Evolutionary conservation across 2,329 filamentous ascomycete genomes (phyloP).

Genomic region (Pseudogymnoascus sp.): DNA sequence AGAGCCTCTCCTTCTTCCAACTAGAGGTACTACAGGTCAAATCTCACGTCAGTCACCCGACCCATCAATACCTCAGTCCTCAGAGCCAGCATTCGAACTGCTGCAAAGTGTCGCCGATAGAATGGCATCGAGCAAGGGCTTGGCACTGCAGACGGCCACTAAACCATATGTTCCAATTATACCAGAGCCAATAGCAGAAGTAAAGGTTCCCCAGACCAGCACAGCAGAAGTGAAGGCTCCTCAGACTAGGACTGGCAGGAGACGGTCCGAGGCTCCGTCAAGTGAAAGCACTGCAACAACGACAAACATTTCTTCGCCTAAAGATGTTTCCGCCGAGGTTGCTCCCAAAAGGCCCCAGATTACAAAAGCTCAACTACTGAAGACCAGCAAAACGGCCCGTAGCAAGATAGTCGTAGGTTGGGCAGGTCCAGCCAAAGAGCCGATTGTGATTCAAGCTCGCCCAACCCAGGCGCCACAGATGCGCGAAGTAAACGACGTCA

Average conservation of each 20-base stretch:
- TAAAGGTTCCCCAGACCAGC: not conserved
- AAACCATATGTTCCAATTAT: not conserved
- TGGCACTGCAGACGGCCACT: not conserved
- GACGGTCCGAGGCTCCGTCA: not conserved
- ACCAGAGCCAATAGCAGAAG: not conserved
- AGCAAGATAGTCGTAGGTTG: conserved; percentile 11
- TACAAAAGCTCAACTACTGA: not conserved
- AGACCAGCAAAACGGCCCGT: conserved; percentile 8
- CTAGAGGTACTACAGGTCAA: not conserved
- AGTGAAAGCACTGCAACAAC: not conserved
- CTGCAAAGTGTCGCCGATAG: not conserved
- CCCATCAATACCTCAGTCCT: not conserved
- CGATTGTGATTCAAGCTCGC: not conserved
- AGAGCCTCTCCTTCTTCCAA: not conserved
- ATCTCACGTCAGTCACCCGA: not conserved
- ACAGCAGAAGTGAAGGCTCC: not conserved
- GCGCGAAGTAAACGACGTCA: not conserved
- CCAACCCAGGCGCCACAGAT: not conserved
- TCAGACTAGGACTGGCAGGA: not conserved
- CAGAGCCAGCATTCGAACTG: not conserved
- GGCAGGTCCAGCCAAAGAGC: not conserved
- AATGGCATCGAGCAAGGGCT: not conserved
- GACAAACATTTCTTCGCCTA: not conserved
- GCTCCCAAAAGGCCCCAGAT: not conserved
- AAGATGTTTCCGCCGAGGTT: not conserved